Conservation (phyloP, 257 asterid genomes). For the Orobanche coerulescens region DNA sequence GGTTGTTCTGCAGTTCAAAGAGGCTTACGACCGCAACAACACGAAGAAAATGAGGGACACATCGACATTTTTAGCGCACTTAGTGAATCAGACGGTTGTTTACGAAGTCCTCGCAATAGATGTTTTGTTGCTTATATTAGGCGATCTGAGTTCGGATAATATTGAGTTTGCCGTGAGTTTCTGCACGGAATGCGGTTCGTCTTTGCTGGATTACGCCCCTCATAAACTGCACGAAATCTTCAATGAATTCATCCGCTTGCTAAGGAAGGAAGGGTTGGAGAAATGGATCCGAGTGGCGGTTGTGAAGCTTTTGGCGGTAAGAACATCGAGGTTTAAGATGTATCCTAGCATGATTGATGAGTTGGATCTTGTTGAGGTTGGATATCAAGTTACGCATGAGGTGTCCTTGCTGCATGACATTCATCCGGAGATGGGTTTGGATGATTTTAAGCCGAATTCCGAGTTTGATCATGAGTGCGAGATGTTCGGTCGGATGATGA, state of each 20-base stretch:
- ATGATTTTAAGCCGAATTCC: conserved; percentile 25
- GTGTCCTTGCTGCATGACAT: conserved; percentile 31
- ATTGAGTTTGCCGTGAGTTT: conserved; percentile 33
- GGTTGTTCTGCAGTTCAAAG: conserved; percentile 23
- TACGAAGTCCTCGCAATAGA: conserved; percentile 11
- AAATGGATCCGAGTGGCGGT: conserved; percentile 17
- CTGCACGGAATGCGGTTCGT: conserved; percentile 25
- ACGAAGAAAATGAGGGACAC: background rate
- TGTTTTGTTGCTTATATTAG: conserved; percentile 24
- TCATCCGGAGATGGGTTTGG: conserved; percentile 37
- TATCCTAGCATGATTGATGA: conserved; percentile 14
- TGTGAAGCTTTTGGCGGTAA: conserved; percentile 20
- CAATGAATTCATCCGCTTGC: conserved; percentile 20
- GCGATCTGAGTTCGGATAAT: conserved; percentile 22
- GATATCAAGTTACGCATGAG: conserved; percentile 42
- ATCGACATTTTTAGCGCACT: conserved; percentile 25
- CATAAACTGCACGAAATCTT: conserved; percentile 16
- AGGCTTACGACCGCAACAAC: background rate
- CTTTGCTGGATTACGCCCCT: conserved; percentile 19
- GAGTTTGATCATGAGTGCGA: conserved; percentile 2
- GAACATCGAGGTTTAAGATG: conserved; percentile 19
- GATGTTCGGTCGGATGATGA: background rate
- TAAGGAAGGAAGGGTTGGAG: conserved; percentile 12
- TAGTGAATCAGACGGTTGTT: conserved; percentile 33
- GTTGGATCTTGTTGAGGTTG: conserved; percentile 33